Evolutionary conservation across 768 basidiomycete genomes (phyloP).

Genomic region (Rhodotorula diobovata): DNA sequence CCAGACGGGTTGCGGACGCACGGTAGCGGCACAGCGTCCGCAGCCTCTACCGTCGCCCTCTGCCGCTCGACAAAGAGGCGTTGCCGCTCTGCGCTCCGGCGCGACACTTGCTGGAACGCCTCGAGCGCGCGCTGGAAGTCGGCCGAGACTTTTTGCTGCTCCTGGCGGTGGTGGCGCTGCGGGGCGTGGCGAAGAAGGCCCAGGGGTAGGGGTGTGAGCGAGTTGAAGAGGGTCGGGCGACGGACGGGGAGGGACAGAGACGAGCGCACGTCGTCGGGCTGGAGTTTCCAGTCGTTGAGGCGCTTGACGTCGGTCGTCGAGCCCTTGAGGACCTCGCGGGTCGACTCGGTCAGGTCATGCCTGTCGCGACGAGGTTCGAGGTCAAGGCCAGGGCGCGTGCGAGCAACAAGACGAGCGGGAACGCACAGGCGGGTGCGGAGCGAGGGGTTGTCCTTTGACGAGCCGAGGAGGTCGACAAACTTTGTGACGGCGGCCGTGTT

Average conservation of each 20-base stretch:
- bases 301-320: slow-evolving; percentile 90
- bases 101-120: slow-evolving; percentile 86
- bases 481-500: slow-evolving; percentile 94
- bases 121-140: slow-evolving; percentile 85
- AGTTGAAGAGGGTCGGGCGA: background rate
- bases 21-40: background rate
- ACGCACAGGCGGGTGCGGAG: slow-evolving; percentile 81
- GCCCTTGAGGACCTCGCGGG: slow-evolving; percentile 88
- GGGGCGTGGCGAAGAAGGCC: background rate
- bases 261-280: slow-evolving; percentile 16
- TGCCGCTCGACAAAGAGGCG: slow-evolving; percentile 81
- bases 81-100: slow-evolving; percentile 82
- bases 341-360: slow-evolving; percentile 89
- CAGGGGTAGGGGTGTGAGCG: too few relatives aligned
- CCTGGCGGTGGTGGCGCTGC: slow-evolving; percentile 63
- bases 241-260: slow-evolving; percentile 15
- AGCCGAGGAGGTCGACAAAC: slow-evolving; percentile 94
- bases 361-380: slow-evolving; percentile 50
- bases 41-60: slow-evolving; percentile 67
- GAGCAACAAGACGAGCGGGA: background rate
- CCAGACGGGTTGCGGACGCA: background rate
- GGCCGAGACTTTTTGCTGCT: slow-evolving; percentile 82
- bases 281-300: slow-evolving; percentile 63
- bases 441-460: slow-evolving; percentile 67
- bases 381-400: background rate